Percentiles rank a stretch among this genome's conserved stretches.
Evolutionary conservation across 2,329 filamentous ascomycete species (phyloP).

Genomic region (Sporothrix variecibatus): DNA sequence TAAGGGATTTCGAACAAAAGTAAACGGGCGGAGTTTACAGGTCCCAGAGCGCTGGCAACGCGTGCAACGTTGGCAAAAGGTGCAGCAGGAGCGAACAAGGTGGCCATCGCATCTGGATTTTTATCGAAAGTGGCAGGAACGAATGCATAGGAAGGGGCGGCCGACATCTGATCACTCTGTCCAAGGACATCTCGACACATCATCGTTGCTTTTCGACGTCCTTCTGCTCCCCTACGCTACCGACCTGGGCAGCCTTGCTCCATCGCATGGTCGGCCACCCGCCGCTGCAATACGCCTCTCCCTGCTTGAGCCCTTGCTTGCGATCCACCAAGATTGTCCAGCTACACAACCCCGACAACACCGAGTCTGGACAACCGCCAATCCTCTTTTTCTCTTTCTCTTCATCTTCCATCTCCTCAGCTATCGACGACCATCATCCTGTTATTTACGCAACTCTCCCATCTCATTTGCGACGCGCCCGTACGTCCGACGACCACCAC

Average conservation of each 20-base stretch:
- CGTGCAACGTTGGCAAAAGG: conserved; percentile 18
- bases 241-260: conserved; percentile 6
- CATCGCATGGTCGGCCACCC: conserved; percentile 17
- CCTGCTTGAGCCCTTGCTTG: conserved; percentile 16
- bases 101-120: neutral
- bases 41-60: conserved; percentile 19
- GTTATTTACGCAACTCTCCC: neutral
- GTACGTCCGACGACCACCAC: neutral
- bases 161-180: neutral
- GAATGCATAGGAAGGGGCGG: neutral
- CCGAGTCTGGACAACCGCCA: neutral
- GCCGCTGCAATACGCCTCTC: conserved; percentile 18
- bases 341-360: conserved; percentile 7
- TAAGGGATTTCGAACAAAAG: conserved; percentile 27
- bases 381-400: neutral
- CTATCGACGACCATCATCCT: neutral
- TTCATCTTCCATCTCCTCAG: neutral
- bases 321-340: conserved; percentile 9
- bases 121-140: neutral
- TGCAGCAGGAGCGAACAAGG: conserved; percentile 17
- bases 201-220: neutral
- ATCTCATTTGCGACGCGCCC: neutral
- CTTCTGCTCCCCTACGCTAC: neutral
- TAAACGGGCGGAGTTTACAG: conserved; percentile 1
- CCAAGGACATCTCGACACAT: conserved; percentile 13